phyloP scores from a whole-genome alignment of 495 filamentous ascomycete species.

The Hypoxylon crocopeplum region DNA sequence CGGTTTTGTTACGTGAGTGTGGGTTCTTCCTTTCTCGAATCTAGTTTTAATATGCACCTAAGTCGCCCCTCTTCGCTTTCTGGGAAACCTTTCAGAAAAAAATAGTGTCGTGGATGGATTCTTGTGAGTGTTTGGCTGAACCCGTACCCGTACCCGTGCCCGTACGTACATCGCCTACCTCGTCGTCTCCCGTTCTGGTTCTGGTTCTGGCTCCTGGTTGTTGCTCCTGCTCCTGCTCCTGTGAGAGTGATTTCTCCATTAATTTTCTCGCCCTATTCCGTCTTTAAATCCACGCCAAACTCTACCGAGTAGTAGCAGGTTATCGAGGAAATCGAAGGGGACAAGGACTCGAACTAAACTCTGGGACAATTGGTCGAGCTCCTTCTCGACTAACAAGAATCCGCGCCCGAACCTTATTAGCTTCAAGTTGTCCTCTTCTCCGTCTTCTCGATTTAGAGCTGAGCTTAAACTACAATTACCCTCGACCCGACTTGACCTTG shows the following conservation, averaged over 20 bases:
- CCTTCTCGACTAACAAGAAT: not conserved
- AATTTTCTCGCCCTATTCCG: too few relatives aligned
- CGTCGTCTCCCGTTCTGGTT: conserved; percentile 14
- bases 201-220: too few relatives aligned
- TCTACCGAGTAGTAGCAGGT: not conserved
- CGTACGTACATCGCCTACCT: conserved; percentile 17
- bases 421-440: not conserved
- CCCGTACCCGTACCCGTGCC: too few relatives aligned
- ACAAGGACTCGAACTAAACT: conserved; percentile 6
- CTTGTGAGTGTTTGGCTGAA: conserved; percentile 31
- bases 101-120: conserved; percentile 28
- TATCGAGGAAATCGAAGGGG: conserved; percentile 1
- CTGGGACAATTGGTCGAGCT: conserved; percentile 23
- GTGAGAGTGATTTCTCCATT: too few relatives aligned
- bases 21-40: conserved; percentile 34
- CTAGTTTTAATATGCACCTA: conserved; percentile 41
- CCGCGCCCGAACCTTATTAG: not conserved
- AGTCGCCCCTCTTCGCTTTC: conserved; percentile 34
- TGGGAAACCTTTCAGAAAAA: conserved; percentile 24
- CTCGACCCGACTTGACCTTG: not conserved
- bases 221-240: too few relatives aligned
- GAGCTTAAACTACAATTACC: conserved; percentile 1
- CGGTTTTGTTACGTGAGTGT: conserved; percentile 27
- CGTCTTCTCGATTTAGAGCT: conserved; percentile 2
- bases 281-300: too few relatives aligned